phyloP scores from a whole-genome alignment of 2,329 filamentous ascomycete species.

The Aspergillus brasiliensis region DNA sequence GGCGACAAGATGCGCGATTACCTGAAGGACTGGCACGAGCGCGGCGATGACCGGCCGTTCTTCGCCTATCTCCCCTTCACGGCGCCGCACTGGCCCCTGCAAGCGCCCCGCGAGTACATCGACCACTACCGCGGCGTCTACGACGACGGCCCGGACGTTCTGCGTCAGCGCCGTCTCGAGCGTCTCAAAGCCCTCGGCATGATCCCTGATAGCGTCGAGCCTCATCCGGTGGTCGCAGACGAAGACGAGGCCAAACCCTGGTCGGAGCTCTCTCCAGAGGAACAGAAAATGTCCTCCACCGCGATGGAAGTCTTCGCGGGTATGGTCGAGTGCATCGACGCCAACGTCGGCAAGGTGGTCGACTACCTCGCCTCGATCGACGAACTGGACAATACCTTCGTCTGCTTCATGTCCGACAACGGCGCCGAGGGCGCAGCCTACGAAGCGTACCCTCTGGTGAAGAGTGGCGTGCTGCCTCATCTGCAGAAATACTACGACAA shows the following conservation, averaged over 20 bases:
- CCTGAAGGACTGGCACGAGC: constrained; percentile 51
- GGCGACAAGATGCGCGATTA: constrained; percentile 57
- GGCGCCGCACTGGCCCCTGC: constrained; percentile 65
- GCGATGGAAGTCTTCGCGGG: constrained; percentile 66
- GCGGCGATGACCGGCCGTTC: constrained; percentile 50
- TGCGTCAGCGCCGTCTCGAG: constrained; percentile 56
- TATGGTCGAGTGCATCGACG: constrained; percentile 66
- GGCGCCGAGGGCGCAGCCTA: constrained; percentile 62
- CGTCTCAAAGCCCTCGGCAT: constrained; percentile 61
- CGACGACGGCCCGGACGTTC: constrained; percentile 61
- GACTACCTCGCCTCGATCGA: constrained; percentile 58
- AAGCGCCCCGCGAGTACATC: constrained; percentile 58
- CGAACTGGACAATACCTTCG: constrained; percentile 65
- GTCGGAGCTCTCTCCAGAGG: constrained; percentile 38
- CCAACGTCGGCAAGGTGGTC: constrained; percentile 61
- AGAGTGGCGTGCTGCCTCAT: constrained; percentile 56
- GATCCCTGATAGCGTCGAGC: constrained; percentile 49
- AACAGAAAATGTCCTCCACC: constrained; percentile 46
- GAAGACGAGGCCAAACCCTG: constrained; percentile 53
- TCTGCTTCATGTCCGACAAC: constrained; percentile 66
- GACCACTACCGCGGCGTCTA: constrained; percentile 62
- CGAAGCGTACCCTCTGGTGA: constrained; percentile 61
- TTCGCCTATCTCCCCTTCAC: constrained; percentile 65
- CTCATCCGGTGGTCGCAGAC: constrained; percentile 41
- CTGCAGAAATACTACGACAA: constrained; percentile 62